Base-by-base conservation (phyloP, 768 basidiomycete genomes). In the Rhizopogon rudus region DNA sequence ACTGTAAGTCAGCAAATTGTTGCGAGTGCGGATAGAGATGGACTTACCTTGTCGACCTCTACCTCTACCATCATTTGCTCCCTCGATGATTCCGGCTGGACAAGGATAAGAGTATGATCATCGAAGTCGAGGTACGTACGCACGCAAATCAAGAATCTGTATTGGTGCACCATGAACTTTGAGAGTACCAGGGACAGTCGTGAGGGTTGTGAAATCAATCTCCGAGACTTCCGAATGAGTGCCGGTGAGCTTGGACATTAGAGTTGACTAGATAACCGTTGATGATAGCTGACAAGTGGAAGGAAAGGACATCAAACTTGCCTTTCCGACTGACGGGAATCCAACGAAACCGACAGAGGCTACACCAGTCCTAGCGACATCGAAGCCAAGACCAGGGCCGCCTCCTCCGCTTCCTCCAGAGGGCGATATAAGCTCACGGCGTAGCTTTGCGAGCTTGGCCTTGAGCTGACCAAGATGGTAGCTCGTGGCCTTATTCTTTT, bases 381-480 rank as follows among this genome's bases (percentile, higher is more conserved):
- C 97, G 76, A 99, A 99, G 42, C 97, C 97, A 10, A 93, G 61
- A 29, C 95, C 96, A 1, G 81, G 86, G 0, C 91, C 93, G 0
- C 95, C 94, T 0, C 95, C 95, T 0, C 95, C 95, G 9, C 92
- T 87, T 20, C 91, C 80, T 17, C 79, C 71, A 4, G 88, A 76
- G 0, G 90, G 86, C 9, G 82, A 78, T 62, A 99, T 93, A 53
- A 99, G 83, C 68, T 99, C 97, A 55, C 97, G 83, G 59, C 93
- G 81, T 44, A 98, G 87, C 70, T 99, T 99, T 49, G 97, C 97
- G 51, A 99, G 86, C 71, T 99, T 99, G 54, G 97, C 96, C 72
- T 98, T 98, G 69, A 98, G 86, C 75, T 95, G 92, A 52, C 95
- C 95, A 57, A 97, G 75, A 76, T 96, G 94, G 72, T 95, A 95